Evolutionary conservation across 2,329 filamentous ascomycete genomes (phyloP).

Genomic region (Sclerotinia spermophila): DNA sequence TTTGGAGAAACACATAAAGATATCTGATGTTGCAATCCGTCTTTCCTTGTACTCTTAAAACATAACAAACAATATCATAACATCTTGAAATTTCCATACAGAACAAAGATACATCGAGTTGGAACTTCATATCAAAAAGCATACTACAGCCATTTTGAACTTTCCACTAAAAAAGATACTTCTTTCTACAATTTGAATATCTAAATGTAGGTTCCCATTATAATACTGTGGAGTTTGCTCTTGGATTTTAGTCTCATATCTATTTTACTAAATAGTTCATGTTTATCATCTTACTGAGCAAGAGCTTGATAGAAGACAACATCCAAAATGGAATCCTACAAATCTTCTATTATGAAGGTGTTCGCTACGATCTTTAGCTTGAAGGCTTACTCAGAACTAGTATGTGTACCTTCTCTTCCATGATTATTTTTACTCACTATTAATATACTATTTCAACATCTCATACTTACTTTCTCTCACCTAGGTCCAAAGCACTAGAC

Average conservation of each 20-base stretch:
- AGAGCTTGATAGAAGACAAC: neutral
- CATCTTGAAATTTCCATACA: neutral
- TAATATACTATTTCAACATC: neutral
- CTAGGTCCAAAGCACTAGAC: neutral
- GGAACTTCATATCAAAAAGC: neutral
- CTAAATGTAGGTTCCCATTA: neutral
- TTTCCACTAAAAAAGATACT: neutral
- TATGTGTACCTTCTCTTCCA: neutral
- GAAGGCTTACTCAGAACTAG: neutral
- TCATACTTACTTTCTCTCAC: neutral
- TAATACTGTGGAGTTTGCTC: neutral
- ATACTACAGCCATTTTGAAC: neutral
- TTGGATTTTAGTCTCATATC: neutral
- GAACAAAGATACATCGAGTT: neutral
- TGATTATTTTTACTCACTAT: fast-evolving
- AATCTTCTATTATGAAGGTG: neutral
- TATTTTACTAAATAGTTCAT: neutral
- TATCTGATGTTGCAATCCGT: neutral
- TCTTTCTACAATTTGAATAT: neutral
- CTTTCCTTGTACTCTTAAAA: neutral
- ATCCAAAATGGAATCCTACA: neutral
- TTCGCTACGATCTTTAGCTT: neutral
- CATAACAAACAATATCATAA: neutral
- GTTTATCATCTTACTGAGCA: neutral
- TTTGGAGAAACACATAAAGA: neutral